A percentile compares a stretch with the other conserved stretches of the same genome.
Evolutionary conservation across 2,329 filamentous ascomycete species (phyloP).

Genomic region (Helotiales sp.): DNA sequence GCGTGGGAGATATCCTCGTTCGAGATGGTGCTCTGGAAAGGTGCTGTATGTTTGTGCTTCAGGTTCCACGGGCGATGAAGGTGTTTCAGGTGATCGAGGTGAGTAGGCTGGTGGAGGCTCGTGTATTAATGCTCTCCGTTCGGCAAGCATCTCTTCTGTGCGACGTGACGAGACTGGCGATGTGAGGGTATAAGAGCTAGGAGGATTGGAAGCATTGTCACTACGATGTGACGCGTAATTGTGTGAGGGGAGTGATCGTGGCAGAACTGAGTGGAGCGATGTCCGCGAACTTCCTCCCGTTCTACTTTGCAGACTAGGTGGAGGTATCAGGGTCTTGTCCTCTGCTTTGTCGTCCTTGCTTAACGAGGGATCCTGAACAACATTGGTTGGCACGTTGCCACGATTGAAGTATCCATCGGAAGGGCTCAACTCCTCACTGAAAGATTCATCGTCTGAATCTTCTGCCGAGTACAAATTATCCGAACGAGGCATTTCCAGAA

Average conservation of each 20-base stretch:
- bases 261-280: conserved; percentile 18
- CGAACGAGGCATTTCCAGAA: conserved; percentile 20
- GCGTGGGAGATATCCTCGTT: conserved; percentile 19
- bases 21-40: conserved; percentile 27
- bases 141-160: conserved; percentile 13
- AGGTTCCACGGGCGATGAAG: neutral
- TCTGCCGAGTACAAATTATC: conserved; percentile 29
- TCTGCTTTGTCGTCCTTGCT: conserved; percentile 20
- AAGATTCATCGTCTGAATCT: conserved; percentile 27
- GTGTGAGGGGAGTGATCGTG: conserved; percentile 19
- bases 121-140: conserved; percentile 17
- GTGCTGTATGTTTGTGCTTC: conserved; percentile 26
- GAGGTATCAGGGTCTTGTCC: conserved; percentile 29
- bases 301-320: conserved; percentile 15
- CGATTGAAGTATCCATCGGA: conserved; percentile 34
- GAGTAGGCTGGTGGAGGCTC: conserved; percentile 33
- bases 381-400: conserved; percentile 15
- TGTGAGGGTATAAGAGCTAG: conserved; percentile 11
- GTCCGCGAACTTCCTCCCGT: conserved; percentile 19
- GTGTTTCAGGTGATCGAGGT: conserved; percentile 14
- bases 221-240: conserved; percentile 25
- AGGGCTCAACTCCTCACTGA: conserved; percentile 32
- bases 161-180: conserved; percentile 18
- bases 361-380: conserved; percentile 29
- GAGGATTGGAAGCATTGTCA: conserved; percentile 6